Percentiles rank a stretch among this genome's conserved stretches.
Evolutionary conservation across 768 basidiomycete species (phyloP).

Genomic region (Suillus subalutaceus): DNA sequence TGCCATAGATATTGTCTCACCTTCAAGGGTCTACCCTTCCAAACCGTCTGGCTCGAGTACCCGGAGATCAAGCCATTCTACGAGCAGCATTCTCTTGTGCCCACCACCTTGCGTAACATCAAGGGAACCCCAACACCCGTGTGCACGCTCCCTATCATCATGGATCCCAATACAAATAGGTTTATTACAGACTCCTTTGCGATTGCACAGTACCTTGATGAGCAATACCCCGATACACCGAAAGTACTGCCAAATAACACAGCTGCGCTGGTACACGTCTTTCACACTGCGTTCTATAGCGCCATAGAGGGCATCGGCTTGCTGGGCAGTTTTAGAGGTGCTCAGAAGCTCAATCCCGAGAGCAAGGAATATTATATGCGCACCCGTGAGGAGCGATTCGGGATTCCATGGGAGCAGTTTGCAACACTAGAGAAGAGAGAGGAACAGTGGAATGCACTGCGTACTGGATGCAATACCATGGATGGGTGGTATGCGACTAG

Average conservation of each 20-base stretch:
- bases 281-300: slow-evolving; percentile 21
- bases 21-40: slow-evolving; percentile 41
- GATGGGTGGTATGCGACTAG: slow-evolving; percentile 17
- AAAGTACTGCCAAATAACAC: slow-evolving; percentile 39
- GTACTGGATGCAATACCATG: slow-evolving; percentile 31
- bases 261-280: slow-evolving; percentile 36
- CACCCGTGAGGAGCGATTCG: slow-evolving; percentile 37
- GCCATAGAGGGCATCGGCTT: slow-evolving; percentile 14
- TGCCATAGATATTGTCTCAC: background rate
- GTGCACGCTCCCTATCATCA: slow-evolving; percentile 52
- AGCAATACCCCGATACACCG: slow-evolving; percentile 47
- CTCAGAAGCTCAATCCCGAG: slow-evolving; percentile 31
- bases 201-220: slow-evolving; percentile 56
- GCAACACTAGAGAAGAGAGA: slow-evolving; percentile 28
- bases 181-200: slow-evolving; percentile 44
- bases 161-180: slow-evolving; percentile 45
- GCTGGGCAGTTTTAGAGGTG: slow-evolving; percentile 26
- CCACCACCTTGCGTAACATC: slow-evolving; percentile 6
- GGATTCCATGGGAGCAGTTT: slow-evolving; percentile 41
- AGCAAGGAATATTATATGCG: slow-evolving; percentile 43
- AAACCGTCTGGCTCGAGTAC: slow-evolving; percentile 55
- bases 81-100: slow-evolving; percentile 32
- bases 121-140: slow-evolving; percentile 29
- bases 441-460: slow-evolving; percentile 40
- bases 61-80: slow-evolving; percentile 45